Base-by-base conservation (phyloP, 2,329 filamentous ascomycete species). In the Colletotrichum chlorophyti region DNA sequence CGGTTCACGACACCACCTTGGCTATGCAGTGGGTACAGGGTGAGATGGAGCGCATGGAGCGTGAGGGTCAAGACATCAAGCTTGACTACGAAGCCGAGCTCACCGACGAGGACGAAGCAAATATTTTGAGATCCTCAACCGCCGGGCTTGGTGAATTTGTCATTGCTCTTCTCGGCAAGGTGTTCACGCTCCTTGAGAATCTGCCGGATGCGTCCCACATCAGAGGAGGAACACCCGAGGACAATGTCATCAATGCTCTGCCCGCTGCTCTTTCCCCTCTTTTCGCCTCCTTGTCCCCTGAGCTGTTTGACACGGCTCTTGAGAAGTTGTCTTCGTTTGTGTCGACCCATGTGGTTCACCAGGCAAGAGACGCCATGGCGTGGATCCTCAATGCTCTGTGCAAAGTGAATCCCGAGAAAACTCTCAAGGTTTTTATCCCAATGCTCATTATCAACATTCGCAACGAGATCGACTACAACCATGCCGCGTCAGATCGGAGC, bases 371-470 rank as follows among this genome's bases (percentile, higher is more conserved):
- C 79, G 94, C 95, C 7, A 97, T 99, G 90, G 95, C 96, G 1
- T 99, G 97, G 83, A 98, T 98, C 51, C 91, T 94, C 75, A 98
- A 97, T 73, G 91, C 92, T 0, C 82, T 99, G 21, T 97, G 95
- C 81, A 98, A 98, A 75, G 92, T 96, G 65, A 91, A 96, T 66
- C 93, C 96, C 0, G 88, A 94, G 70, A 97, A 97, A 77, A 93
- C 95, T 1, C 80, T 99, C 47, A 95, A 93, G 70, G 86, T 92
- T 12, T 90, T 99, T 53, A 83, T 99, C 27, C 95, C 95, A 1
- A 92, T 97, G 79, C 81, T 98, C 50, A 90, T 96, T 47, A 84
- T 91, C 70, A 93, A 91, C 54, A 99, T 99, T 64, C 91, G 93
- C 62, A 96, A 92, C 60, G 95, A 99, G 73, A 99, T 99, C 64